phyloP scores from a whole-genome alignment of 2,329 filamentous ascomycete genomes.

The Calonectria montana region DNA sequence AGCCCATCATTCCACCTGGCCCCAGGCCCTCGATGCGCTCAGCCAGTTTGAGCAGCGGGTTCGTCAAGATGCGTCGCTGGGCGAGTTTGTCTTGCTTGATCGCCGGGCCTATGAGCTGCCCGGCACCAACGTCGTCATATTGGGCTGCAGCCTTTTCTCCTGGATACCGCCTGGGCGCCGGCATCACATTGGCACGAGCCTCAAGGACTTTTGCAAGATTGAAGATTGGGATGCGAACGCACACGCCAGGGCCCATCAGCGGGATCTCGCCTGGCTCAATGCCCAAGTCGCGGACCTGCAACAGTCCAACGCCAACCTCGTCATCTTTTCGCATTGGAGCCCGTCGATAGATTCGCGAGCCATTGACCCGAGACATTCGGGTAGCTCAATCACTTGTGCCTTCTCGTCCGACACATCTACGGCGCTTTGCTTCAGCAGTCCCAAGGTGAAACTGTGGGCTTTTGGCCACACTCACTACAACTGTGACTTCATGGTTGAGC shows the following conservation, averaged over 20 bases:
- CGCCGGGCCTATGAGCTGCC: constrained; percentile 41
- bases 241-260: constrained; percentile 51
- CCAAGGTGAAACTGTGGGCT: constrained; percentile 55
- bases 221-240: constrained; percentile 50
- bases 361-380: constrained; percentile 47
- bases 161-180: constrained; percentile 51
- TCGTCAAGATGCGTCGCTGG: constrained; percentile 39
- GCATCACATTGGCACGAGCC: constrained; percentile 52
- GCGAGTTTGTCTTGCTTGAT: constrained; percentile 55
- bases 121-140: constrained; percentile 41
- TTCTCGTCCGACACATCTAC: constrained; percentile 55
- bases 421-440: constrained; percentile 49
- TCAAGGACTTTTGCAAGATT: constrained; percentile 66
- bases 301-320: constrained; percentile 40
- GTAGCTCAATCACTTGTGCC: constrained; percentile 42
- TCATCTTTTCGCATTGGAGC: constrained; percentile 57
- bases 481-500: constrained; percentile 48
- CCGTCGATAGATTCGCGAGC: constrained; percentile 50
- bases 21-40: constrained; percentile 43
- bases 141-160: constrained; percentile 61
- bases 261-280: constrained; percentile 59
- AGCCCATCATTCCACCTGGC: constrained; percentile 57
- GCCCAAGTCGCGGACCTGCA: constrained; percentile 44
- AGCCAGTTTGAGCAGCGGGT: constrained; percentile 46
- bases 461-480: constrained; percentile 64